A percentile compares a stretch with the other conserved stretches of the same genome.
Conservation (phyloP, 1,139 yeast genomes). For the Debaryomyces sp. region DNA sequence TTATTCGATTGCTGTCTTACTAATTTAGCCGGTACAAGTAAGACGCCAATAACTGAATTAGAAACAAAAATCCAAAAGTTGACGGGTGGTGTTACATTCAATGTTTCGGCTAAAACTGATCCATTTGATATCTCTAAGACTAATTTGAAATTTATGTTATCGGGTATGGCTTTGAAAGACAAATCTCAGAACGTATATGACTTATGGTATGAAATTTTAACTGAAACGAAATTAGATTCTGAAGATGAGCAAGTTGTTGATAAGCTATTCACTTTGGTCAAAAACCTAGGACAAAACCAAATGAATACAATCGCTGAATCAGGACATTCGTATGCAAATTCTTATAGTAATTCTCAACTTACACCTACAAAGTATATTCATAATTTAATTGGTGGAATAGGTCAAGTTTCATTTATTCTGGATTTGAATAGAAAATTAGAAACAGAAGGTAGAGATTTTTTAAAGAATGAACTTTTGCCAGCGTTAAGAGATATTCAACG, state of each 20-base stretch:
- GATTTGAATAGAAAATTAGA: slow-evolving; percentile 58
- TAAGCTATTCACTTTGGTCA: slow-evolving; percentile 73
- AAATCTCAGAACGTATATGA: slow-evolving; percentile 63
- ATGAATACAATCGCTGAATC: slow-evolving; percentile 78
- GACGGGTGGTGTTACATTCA: slow-evolving; percentile 82
- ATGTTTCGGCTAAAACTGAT: slow-evolving; percentile 57
- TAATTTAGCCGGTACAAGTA: slow-evolving; percentile 75
- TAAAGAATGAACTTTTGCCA: slow-evolving; percentile 61
- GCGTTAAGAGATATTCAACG: slow-evolving; percentile 58
- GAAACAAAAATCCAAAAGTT: slow-evolving; percentile 81
- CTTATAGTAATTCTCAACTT: slow-evolving; percentile 65
- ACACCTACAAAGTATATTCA: slow-evolving; percentile 61
- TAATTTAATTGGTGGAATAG: slow-evolving; percentile 71
- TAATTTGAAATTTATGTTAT: slow-evolving; percentile 51
- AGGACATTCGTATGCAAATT: slow-evolving; percentile 85
- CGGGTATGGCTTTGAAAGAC: slow-evolving; percentile 74
- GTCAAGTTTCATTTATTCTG: slow-evolving; percentile 72
- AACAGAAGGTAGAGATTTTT: slow-evolving; percentile 50
- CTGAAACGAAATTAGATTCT: slow-evolving; percentile 62
- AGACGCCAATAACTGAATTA: slow-evolving; percentile 71
- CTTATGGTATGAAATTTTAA: slow-evolving; percentile 67
- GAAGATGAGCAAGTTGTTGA: slow-evolving; percentile 55
- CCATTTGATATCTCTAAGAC: slow-evolving; percentile 51
- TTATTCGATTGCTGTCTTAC: slow-evolving; percentile 80
- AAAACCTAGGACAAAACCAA: slow-evolving; percentile 76